Percentiles rank a stretch among this genome's conserved stretches.
Conservation (phyloP, 495 filamentous ascomycete genomes). For the Cercophora samala region DNA sequence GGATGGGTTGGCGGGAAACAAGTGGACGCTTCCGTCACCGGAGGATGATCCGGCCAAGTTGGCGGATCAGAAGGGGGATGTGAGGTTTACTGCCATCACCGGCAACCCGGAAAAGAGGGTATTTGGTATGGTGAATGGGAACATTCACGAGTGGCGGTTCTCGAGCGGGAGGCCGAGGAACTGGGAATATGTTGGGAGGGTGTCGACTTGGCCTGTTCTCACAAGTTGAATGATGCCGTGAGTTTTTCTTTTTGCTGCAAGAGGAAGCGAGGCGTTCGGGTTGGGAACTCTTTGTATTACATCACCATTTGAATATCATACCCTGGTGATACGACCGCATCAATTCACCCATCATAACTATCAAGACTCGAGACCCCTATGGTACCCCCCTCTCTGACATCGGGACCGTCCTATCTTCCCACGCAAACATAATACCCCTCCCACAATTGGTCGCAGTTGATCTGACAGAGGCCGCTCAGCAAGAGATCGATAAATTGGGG, state of each 20-base stretch:
- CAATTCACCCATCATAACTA: too few relatives aligned
- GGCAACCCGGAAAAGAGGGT: slow-evolving; percentile 1
- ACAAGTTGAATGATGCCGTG: background rate
- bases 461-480: slow-evolving; percentile 31
- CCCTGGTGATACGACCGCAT: too few relatives aligned
- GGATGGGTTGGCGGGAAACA: background rate
- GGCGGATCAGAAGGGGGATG: background rate
- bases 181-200: background rate
- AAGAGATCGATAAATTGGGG: slow-evolving; percentile 15
- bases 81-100: background rate
- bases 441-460: slow-evolving; percentile 32
- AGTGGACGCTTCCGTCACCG: too few relatives aligned
- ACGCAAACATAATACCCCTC: slow-evolving; percentile 32
- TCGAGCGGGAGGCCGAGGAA: background rate
- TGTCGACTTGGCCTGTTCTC: background rate
- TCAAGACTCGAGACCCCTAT: background rate
- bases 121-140: background rate
- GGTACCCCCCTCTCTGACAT: background rate
- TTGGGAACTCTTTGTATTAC: too few relatives aligned
- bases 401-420: slow-evolving; percentile 8
- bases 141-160: background rate
- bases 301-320: too few relatives aligned
- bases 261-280: background rate
- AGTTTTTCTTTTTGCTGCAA: background rate
- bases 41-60: too few relatives aligned